These are phyloP conservation scores for Marchantia polymorpha DNA, from an alignment of 225 moss, liverwort and hornwort species.

Conservation along the genomic window DNA sequence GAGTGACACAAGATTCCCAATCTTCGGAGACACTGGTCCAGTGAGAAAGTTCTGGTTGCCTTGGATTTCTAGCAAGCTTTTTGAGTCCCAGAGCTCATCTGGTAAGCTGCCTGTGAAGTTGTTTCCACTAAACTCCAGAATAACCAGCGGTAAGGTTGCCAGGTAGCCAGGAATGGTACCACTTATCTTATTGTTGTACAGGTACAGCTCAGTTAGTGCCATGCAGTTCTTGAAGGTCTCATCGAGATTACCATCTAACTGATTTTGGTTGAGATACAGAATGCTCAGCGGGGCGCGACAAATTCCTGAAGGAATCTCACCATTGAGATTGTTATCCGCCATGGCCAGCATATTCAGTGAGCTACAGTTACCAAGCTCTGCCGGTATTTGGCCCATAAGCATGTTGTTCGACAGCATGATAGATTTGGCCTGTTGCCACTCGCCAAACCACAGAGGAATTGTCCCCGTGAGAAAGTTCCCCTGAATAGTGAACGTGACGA, in stretches of 20 bases:
- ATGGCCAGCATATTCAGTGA: constrained; percentile 57
- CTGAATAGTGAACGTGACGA: constrained; percentile 71
- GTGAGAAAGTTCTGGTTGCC: constrained; percentile 60
- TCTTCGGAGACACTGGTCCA: constrained; percentile 57
- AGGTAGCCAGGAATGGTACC: constrained; percentile 70
- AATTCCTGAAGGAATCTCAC: constrained; percentile 38
- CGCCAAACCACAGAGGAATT: constrained; percentile 66
- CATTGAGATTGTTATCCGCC: constrained; percentile 58
- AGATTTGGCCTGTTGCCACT: constrained; percentile 61
- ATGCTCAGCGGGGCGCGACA: constrained; percentile 45
- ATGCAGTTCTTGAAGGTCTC: constrained; percentile 65
- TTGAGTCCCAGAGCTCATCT: constrained; percentile 67
- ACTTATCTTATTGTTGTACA: constrained; percentile 58
- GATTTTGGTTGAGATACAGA: constrained; percentile 42
- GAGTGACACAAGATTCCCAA: constrained; percentile 56
- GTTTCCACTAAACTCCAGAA: constrained; percentile 68
- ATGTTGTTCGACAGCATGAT: constrained; percentile 56
- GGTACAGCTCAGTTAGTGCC: constrained; percentile 57
- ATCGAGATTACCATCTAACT: constrained; percentile 34
- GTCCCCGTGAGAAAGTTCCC: constrained; percentile 66
- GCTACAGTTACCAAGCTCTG: constrained; percentile 57
- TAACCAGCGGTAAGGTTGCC: constrained; percentile 51
- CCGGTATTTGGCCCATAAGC: constrained; percentile 54
- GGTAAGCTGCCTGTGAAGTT: constrained; percentile 67
- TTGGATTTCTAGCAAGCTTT: constrained; percentile 61